Base-by-base conservation (phyloP, 768 basidiomycete genomes). In the Trametes coccinea region DNA sequence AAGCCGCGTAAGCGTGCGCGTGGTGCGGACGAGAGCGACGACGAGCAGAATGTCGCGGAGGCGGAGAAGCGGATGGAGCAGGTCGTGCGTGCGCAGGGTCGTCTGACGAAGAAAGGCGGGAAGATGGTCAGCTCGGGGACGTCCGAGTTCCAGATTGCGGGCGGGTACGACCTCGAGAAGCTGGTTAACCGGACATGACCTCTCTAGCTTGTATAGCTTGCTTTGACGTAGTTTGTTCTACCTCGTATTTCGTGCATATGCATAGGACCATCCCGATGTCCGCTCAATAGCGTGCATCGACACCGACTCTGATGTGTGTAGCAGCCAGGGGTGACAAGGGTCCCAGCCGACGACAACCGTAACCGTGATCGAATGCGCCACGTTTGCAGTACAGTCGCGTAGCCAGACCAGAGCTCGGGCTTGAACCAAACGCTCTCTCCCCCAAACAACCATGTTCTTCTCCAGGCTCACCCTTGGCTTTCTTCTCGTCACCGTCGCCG, bases 11-110 rank as follows among this genome's bases (percentile, higher is more conserved):
- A 49, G 61, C 49, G 63, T 16, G 43, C 29, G 2, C 56, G 40
- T 48, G 68, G 58, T 45, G 56, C n/a, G 17, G 53, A 58, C 16
- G 61, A 58, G n/a, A 60, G 54, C 17, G 72, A 64, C 13, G 70
- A 71, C 31, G 80, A 77, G 61, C 51, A 59, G 34, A 61, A 66
- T 30, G 68, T 72, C 27, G 61, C 75, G 40, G 86, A 84, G 34
- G 84, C 88, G 11, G 93, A 93, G 75, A 80, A 79, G 71, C 84
- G 94, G 34, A 98, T 98, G 95, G 86, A 89, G 68, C 84, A 84
- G 56, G 84, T 89, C 45, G 94, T 96, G 33, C 84, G 95, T 46
- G 80, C 83, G 11, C 92, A 93, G 70, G 95, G 95, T 8, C 82
- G 91, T 53, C 75, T 90, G 59, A 84, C 85, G 57, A 95, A 89